Percentiles rank a stretch among this genome's conserved stretches.
These are phyloP conservation scores for Lasiosphaeria miniovina DNA, from an alignment of 495 filamentous ascomycete genomes.

Conservation along the genomic window DNA sequence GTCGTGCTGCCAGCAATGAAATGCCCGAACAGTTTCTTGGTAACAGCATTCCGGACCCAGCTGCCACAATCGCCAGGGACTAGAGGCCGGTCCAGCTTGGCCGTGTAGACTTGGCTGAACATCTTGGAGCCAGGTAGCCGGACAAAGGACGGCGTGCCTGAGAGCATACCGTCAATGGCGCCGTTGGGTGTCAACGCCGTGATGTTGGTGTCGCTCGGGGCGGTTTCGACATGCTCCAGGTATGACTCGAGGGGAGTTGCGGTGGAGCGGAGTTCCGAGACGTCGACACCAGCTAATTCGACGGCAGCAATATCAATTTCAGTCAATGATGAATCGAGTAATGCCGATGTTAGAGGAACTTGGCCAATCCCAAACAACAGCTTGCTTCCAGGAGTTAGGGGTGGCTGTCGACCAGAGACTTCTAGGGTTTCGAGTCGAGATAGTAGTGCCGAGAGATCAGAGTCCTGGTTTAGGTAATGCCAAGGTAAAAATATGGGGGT, in stretches of 20 bases:
- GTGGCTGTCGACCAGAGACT: not conserved
- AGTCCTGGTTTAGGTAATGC: not conserved
- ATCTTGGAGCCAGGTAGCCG: slow-evolving; percentile 1
- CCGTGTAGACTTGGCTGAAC: slow-evolving; percentile 1
- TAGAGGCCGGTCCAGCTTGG: not conserved
- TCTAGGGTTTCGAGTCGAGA: not conserved
- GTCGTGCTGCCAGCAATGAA: slow-evolving; percentile 18
- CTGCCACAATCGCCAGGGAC: slow-evolving; percentile 21
- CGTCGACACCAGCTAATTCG: not conserved
- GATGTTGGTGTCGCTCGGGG: slow-evolving; percentile 3
- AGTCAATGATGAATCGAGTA: not conserved
- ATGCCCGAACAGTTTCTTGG: slow-evolving; percentile 19
- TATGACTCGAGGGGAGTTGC: not conserved
- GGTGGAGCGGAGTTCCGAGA: not conserved
- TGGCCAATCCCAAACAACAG: not conserved
- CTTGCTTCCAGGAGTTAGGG: not conserved
- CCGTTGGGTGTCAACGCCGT: not conserved
- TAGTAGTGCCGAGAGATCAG: not conserved
- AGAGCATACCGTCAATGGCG: not conserved
- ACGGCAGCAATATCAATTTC: not conserved
- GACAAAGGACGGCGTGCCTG: not conserved
- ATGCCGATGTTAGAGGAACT: not conserved
- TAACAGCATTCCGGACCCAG: slow-evolving; percentile 18
- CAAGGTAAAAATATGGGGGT: not conserved
- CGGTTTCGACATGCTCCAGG: slow-evolving; percentile 3